A percentile compares a stretch with the other conserved stretches of the same genome.
Conservation (phyloP, 768 basidiomycete genomes). For the Mycena rebaudengoi region DNA sequence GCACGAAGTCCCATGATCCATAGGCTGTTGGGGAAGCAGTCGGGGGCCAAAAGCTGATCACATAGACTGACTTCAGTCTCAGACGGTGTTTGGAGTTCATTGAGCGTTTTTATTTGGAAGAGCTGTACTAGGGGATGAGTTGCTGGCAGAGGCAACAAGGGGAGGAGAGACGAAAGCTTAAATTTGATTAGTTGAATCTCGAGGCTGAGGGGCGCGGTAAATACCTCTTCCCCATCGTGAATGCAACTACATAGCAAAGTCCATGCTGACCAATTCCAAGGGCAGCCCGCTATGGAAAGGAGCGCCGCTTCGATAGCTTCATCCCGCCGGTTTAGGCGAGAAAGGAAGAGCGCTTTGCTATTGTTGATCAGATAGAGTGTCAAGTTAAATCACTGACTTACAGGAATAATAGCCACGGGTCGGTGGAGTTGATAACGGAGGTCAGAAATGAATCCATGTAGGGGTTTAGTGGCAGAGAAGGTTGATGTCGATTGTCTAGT, state of each 20-base stretch:
- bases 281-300: slow-evolving; percentile 77
- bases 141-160: slow-evolving; percentile 54
- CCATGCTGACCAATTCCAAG: slow-evolving; percentile 98
- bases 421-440: slow-evolving; percentile 62
- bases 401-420: slow-evolving; percentile 90
- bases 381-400: slow-evolving; percentile 43
- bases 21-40: slow-evolving; percentile 82
- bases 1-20: slow-evolving; percentile 91
- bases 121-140: slow-evolving; percentile 62
- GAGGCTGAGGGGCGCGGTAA: too few relatives aligned
- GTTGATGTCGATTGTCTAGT: slow-evolving; percentile 75
- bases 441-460: slow-evolving; percentile 66
- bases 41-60: slow-evolving; percentile 73
- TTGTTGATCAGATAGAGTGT: slow-evolving; percentile 18
- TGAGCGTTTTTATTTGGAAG: slow-evolving; percentile 90
- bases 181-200: too few relatives aligned
- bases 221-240: slow-evolving; percentile 87
- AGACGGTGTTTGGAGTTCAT: slow-evolving; percentile 89
- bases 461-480: slow-evolving; percentile 70
- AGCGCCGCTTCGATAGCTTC: slow-evolving; percentile 87
- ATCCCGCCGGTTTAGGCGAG: slow-evolving; percentile 78
- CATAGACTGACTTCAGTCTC: slow-evolving; percentile 87
- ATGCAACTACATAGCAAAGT: slow-evolving; percentile 80
- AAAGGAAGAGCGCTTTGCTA: slow-evolving; percentile 87
- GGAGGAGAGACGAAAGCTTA: slow-evolving; percentile 58